phyloP scores from a whole-genome alignment of 345 rosid species.

The Limnanthes douglasii region DNA sequence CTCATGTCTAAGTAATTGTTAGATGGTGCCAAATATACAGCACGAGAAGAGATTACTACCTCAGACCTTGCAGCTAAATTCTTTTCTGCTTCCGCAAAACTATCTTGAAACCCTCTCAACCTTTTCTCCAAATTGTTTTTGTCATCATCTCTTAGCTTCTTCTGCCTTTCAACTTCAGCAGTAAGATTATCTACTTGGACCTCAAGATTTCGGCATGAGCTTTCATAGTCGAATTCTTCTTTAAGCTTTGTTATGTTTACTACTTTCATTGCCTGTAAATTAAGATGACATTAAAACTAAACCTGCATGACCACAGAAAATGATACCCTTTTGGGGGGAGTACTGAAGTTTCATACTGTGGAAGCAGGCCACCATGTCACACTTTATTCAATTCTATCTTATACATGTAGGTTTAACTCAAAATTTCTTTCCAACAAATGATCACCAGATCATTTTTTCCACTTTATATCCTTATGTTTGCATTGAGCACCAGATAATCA shows the following conservation, averaged over 20 bases:
- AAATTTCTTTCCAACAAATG: too few relatives aligned
- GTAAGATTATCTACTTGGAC: slow-evolving; percentile 70
- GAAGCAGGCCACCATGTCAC: too few relatives aligned
- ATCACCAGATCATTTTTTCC: too few relatives aligned
- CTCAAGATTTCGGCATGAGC: slow-evolving; percentile 76
- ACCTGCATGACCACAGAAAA: too few relatives aligned
- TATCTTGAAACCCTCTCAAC: slow-evolving; percentile 33
- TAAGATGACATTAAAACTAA: slow-evolving; percentile 7
- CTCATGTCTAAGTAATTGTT: too few relatives aligned
- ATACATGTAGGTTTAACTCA: background rate
- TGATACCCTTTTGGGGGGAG: too few relatives aligned
- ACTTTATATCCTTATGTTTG: too few relatives aligned
- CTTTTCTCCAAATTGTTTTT: slow-evolving; percentile 36
- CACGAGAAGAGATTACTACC: slow-evolving; percentile 37
- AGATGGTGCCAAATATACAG: too few relatives aligned
- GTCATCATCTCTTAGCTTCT: slow-evolving; percentile 45
- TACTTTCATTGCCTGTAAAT: slow-evolving; percentile 83
- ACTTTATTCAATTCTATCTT: too few relatives aligned
- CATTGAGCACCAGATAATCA: too few relatives aligned
- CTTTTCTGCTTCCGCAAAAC: slow-evolving; percentile 33
- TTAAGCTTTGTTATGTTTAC: slow-evolving; percentile 80
- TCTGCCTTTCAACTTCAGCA: slow-evolving; percentile 76
- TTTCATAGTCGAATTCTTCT: slow-evolving; percentile 91
- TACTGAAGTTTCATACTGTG: too few relatives aligned
- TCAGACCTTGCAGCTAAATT: slow-evolving; percentile 50